Base-by-base conservation (phyloP, 129 eudicot species). In the Artemisia annua region DNA sequence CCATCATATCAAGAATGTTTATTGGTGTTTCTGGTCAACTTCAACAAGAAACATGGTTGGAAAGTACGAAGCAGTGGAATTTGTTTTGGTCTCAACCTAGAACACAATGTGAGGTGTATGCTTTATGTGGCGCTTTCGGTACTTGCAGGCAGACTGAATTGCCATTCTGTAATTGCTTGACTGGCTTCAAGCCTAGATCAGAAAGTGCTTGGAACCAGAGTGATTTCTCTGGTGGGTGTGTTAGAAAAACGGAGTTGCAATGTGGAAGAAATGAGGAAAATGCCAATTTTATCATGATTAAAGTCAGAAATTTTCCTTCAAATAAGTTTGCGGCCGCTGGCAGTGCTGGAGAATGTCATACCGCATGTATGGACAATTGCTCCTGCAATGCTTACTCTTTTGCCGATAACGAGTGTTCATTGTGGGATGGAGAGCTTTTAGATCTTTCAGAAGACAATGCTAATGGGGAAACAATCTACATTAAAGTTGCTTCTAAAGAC, bases 141-240 rank as follows among this genome's bases (percentile, higher is more conserved):
- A 61, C 54, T 24, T 88, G 96, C 62, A 75, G 78, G 52, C 74
- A 81, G 73, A 71, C 67, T 59, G 79, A 78, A 12, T 35, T 72
- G 80, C 85, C 90, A 3, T 85, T 82, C 71, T 91, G 97, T 66
- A 71, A 15, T 75, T 91, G 97, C 69, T 84, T 91, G 71, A 58
- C 67, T 22, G 97, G 97, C 13, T 91, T 84, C 75, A 72, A 16
- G 72, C 81, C 78, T 26, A 82, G 56, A 24, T 74, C 75, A 3
- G 75, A 82, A n/a, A 73, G 4, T 66, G 85, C 79, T 66, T 88
- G 97, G 96, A 63, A 51, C 50, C 78, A 80, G 80, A 53, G 43
- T 63, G 96, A 84, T 77, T 88, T 67, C 76, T 86, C 92, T 11
- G 71, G 89, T 71, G 97, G 97, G 49, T 91, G 97, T 71, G 88